Conservation (phyloP, 1,284 basidiomycete species). For the Marasmius oreades region DNA sequence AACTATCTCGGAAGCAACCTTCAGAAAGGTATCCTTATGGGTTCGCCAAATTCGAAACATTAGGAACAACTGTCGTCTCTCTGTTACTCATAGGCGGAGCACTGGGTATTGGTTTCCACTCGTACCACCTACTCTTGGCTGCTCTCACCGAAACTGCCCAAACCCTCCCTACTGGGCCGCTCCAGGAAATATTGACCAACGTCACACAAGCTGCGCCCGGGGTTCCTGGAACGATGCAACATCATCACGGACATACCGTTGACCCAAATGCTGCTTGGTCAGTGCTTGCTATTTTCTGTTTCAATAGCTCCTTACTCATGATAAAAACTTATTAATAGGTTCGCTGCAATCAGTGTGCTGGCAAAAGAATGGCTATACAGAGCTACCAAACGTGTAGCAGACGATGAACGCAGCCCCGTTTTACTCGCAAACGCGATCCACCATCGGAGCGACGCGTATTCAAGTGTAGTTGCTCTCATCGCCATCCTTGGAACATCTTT, state of each 20-base stretch:
- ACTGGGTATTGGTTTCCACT: slow-evolving; percentile 91
- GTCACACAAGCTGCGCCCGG: slow-evolving; percentile 53
- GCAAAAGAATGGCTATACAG: slow-evolving; percentile 94
- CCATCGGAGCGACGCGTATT: slow-evolving; percentile 93
- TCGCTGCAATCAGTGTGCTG: slow-evolving; percentile 78
- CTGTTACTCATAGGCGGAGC: slow-evolving; percentile 84
- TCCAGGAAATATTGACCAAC: slow-evolving; percentile 58
- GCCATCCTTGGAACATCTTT: slow-evolving; percentile 88
- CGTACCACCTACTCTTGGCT: slow-evolving; percentile 76
- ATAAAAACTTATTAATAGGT: not conserved
- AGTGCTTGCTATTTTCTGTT: not conserved
- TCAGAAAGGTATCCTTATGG: slow-evolving; percentile 81
- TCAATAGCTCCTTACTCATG: not conserved
- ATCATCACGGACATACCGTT: slow-evolving; percentile 61
- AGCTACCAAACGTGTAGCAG: slow-evolving; percentile 83
- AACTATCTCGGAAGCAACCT: slow-evolving; percentile 78
- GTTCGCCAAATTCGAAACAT: slow-evolving; percentile 92
- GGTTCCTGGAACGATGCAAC: slow-evolving; percentile 46
- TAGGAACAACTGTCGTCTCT: slow-evolving; percentile 84
- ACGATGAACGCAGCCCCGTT: slow-evolving; percentile 87
- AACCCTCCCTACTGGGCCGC: slow-evolving; percentile 51
- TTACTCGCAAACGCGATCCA: slow-evolving; percentile 90
- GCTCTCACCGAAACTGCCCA: slow-evolving; percentile 59
- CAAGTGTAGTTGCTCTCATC: slow-evolving; percentile 81
- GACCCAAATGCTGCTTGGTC: slow-evolving; percentile 97